Conservation (phyloP, 768 basidiomycete species). For the Leccinum uliginosum region DNA sequence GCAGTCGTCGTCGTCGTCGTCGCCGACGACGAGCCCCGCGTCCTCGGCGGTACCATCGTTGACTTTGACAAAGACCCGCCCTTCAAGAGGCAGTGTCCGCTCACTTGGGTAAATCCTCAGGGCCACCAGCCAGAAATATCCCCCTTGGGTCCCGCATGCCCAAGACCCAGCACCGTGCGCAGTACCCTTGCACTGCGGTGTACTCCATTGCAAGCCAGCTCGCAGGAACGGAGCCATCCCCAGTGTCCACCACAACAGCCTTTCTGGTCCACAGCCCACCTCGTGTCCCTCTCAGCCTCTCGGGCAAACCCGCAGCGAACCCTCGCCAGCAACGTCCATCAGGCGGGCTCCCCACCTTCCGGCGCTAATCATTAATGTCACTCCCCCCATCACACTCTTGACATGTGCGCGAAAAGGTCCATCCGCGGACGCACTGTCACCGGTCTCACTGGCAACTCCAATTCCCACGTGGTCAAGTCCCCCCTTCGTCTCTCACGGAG, state of each 20-base stretch:
- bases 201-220: neutral
- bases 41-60: slow-evolving; percentile 4
- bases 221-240: neutral
- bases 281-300: neutral
- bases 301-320: neutral
- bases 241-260: too few relatives aligned
- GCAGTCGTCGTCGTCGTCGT: slow-evolving; percentile 21
- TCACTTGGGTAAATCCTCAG: slow-evolving; percentile 17
- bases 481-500: neutral
- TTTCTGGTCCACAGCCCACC: neutral
- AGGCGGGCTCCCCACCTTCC: slow-evolving; percentile 5
- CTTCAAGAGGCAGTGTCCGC: slow-evolving; percentile 20
- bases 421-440: neutral
- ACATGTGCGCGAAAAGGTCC: neutral
- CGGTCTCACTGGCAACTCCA: neutral
- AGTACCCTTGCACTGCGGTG: neutral
- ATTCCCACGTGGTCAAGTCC: neutral
- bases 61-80: slow-evolving; percentile 6
- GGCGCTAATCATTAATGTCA: slow-evolving; percentile 14
- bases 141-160: neutral
- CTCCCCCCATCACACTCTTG: neutral
- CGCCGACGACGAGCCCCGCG: slow-evolving; percentile 5
- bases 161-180: slow-evolving; percentile 10
- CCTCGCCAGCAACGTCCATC: neutral
- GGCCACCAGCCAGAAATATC: slow-evolving; percentile 10